Percentiles rank a stretch among this genome's conserved stretches.
These are phyloP conservation scores for Parachaetomium inaequale DNA, from an alignment of 495 filamentous ascomycete species.

Conservation along the genomic window DNA sequence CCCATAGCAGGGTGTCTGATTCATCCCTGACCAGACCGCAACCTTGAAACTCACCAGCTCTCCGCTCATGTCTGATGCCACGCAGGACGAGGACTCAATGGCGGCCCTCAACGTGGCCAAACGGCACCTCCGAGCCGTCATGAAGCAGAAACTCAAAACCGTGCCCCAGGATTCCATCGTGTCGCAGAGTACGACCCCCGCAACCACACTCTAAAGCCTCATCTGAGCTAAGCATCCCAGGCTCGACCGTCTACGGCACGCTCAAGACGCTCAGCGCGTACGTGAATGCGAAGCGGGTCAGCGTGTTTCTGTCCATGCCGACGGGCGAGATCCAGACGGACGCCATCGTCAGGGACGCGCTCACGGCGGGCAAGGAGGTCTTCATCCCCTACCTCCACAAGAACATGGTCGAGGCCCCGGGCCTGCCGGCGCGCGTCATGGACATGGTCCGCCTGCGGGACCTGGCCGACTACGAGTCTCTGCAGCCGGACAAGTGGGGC, in stretches of 20 bases:
- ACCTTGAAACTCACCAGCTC: background rate
- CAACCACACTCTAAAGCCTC: background rate
- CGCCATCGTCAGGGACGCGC: conserved; percentile 73
- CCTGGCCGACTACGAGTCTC: conserved; percentile 67
- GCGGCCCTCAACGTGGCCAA: conserved; percentile 54
- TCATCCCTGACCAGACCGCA: background rate
- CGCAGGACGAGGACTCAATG: conserved; percentile 18
- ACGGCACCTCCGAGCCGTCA: conserved; percentile 64
- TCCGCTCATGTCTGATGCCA: background rate
- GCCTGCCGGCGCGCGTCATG: conserved; percentile 66
- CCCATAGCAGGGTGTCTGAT: background rate
- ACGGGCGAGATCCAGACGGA: conserved; percentile 76
- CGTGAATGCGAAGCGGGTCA: conserved; percentile 64
- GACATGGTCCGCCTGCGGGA: conserved; percentile 83
- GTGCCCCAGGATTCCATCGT: conserved; percentile 55
- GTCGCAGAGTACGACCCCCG: conserved; percentile 60
- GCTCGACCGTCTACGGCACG: conserved; percentile 52
- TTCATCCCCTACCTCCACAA: conserved; percentile 87
- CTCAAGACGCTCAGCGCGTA: conserved; percentile 58
- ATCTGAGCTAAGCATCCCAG: conserved; percentile 40
- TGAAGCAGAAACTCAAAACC: conserved; percentile 59
- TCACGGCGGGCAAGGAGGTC: conserved; percentile 72
- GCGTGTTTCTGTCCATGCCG: conserved; percentile 93
- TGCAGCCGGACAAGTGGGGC: conserved; percentile 81
- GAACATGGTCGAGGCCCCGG: conserved; percentile 40